phyloP scores from a whole-genome alignment of 129 eudicot genomes.

The Tanacetum coccineum region DNA sequence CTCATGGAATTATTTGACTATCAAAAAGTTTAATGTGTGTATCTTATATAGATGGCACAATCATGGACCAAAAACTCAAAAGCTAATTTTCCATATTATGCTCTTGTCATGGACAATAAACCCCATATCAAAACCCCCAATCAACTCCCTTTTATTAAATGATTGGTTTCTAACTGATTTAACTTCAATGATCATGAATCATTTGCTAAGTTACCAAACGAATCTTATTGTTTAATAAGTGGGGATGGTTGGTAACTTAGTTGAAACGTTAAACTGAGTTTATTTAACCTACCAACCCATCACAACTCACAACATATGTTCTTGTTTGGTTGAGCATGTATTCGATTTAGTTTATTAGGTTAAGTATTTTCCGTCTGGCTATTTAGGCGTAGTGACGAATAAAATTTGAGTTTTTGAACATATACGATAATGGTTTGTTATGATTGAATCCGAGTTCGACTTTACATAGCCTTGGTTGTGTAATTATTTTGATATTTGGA shows the following conservation, averaged over 20 bases:
- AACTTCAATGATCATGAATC: constrained; percentile 11
- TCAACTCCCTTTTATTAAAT: constrained; percentile 5
- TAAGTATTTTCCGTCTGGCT: no score
- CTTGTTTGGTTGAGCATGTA: background rate
- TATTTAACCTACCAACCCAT: background rate
- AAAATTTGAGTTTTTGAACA: background rate
- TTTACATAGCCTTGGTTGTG: constrained; percentile 4
- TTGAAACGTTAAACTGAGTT: constrained; percentile 5
- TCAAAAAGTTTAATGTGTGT: constrained; percentile 22
- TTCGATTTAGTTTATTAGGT: background rate
- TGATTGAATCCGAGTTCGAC: background rate
- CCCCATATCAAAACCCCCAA: no score
- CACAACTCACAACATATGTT: background rate
- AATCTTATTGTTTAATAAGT: background rate
- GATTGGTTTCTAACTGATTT: constrained; percentile 5
- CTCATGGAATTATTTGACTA: constrained; percentile 25
- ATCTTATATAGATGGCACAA: constrained; percentile 19
- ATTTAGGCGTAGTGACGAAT: background rate
- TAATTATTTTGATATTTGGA: constrained; percentile 23
- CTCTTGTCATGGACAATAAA: constrained; percentile 16
- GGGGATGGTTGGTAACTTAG: background rate
- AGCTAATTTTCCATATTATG: constrained; percentile 12
- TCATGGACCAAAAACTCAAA: constrained; percentile 21
- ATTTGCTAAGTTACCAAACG: constrained; percentile 4
- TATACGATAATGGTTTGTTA: no score